Evolutionary conservation across 495 filamentous ascomycete species (phyloP), one percentile per base, ranked within the genome.

Genomic region (Neurospora sp.): DNA sequence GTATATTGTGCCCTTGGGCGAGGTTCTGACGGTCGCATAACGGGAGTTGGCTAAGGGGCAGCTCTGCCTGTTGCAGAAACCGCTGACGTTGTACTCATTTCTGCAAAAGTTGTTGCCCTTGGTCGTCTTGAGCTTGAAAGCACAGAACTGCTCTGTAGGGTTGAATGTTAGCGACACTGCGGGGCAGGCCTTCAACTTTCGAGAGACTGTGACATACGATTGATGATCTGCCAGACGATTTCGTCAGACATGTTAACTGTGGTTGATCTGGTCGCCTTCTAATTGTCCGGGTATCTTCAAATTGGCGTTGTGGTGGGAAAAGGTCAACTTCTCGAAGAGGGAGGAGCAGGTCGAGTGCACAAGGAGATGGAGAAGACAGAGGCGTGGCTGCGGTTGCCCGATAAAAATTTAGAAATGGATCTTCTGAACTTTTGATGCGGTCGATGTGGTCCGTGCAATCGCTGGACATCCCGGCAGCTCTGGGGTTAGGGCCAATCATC

Each of bases 81-180:
- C 96, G 62, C 91, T 97, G 77, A 97, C 92, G 78, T 89, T 69
- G 73, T 81, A 81, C 74, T 97, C 89, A 96, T 93, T 89, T 97
- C 94, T 83, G 97, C 96, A 99, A 84, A 98, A 99, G 78, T 89
- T 97, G 81, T 95, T 90, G 39, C 91, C 90, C 84, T 97, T 98
- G 28, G 93, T 93, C 9, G 94, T 97, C 85, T 98, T 98, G 74
- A 98, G 86, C 78, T 98, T 98, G 85, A 94, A 98, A 69, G 93
- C 90, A 84, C 96, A 99, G 81, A 98, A 97, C 82, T 97, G 93
- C 83, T 98, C 79, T 81, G 74, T 7, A 48, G 90, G 21, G 73
- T 66, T 38, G 34, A 73, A 45, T 24, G 24, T 40, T 74, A 77
- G 76, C 73, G 70, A 71, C 13, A n/a, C 39, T 71, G 39, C 15